Evolutionary conservation across 2,329 filamentous ascomycete species (phyloP).

Genomic region (Diaporthe amygdali): DNA sequence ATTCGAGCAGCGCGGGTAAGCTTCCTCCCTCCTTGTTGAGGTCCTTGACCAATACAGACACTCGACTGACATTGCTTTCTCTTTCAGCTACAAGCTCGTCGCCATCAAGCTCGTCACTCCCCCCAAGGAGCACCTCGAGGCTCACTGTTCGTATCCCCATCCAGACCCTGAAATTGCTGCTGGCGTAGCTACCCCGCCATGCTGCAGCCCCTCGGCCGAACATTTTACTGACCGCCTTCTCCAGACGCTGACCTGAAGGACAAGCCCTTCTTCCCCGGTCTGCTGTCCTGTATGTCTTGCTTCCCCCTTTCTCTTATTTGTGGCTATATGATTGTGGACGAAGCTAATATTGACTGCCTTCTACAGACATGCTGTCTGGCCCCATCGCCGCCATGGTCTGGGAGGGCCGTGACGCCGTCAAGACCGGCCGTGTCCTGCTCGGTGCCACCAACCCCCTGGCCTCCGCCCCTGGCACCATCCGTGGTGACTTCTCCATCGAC

Average conservation of each 20-base stretch:
- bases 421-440: constrained; percentile 94
- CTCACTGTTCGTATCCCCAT: constrained; percentile 72
- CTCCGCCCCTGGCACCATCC: constrained; percentile 96
- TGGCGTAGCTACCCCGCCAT: constrained; percentile 24
- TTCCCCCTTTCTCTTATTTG: neutral
- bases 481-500: constrained; percentile 85
- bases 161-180: neutral
- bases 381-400: constrained; percentile 99
- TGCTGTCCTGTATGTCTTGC: constrained; percentile 78
- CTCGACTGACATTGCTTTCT: constrained; percentile 12
- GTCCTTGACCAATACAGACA: neutral
- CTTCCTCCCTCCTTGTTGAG: constrained; percentile 26
- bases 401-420: constrained; percentile 98
- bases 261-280: constrained; percentile 97
- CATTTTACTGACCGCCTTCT: constrained; percentile 34
- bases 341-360: constrained; percentile 27
- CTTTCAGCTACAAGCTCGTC: constrained; percentile 88
- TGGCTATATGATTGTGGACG: neutral
- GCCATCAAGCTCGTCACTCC: constrained; percentile 95
- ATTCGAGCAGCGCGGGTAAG: constrained; percentile 94
- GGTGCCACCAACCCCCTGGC: constrained; percentile 98
- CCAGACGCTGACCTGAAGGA: constrained; percentile 82
- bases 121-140: constrained; percentile 93
- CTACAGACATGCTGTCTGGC: constrained; percentile 90
- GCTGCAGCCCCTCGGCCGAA: neutral